Evolutionary conservation across 2,329 filamentous ascomycete genomes (phyloP).

Genomic region (Paecilomyces dactylethromorphus): DNA sequence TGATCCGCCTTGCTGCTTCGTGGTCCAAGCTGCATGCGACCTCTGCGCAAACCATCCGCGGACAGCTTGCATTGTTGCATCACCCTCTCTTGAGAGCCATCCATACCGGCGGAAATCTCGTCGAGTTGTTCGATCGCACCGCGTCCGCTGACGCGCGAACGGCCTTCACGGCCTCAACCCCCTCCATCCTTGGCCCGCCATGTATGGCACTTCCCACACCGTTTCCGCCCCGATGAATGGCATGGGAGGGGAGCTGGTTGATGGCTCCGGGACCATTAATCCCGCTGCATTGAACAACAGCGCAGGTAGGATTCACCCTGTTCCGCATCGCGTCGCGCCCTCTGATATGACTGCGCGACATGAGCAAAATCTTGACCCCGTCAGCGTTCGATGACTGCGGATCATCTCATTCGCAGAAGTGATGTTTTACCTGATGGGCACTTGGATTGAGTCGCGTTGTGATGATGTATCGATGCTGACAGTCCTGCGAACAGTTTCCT

Average conservation of each 20-base stretch:
- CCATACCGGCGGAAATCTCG: conserved; percentile 6
- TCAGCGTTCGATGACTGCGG: neutral
- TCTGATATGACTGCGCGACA: neutral
- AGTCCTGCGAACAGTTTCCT: conserved; percentile 26
- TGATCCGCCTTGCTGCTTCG: conserved; percentile 23
- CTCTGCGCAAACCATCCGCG: conserved; percentile 14
- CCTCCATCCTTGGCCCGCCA: conserved; percentile 27
- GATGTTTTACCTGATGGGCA: neutral
- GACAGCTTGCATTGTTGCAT: conserved; percentile 14
- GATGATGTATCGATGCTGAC: conserved; percentile 28
- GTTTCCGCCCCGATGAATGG: conserved; percentile 61
- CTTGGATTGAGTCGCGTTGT: conserved; percentile 2
- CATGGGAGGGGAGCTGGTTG: conserved; percentile 46
- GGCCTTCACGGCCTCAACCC: conserved; percentile 23
- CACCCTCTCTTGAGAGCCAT: conserved; percentile 11
- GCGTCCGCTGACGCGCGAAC: conserved; percentile 26
- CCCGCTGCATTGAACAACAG: conserved; percentile 72
- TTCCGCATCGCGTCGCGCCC: neutral
- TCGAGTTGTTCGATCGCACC: conserved; percentile 12
- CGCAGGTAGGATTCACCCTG: conserved; percentile 51
- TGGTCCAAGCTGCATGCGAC: conserved; percentile 25
- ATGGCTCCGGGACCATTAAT: conserved; percentile 85
- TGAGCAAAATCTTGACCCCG: neutral
- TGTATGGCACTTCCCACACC: conserved; percentile 42
- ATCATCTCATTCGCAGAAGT: neutral